Conservation (phyloP, 352 stramenopile species). For the Globisporangium irregulare region DNA sequence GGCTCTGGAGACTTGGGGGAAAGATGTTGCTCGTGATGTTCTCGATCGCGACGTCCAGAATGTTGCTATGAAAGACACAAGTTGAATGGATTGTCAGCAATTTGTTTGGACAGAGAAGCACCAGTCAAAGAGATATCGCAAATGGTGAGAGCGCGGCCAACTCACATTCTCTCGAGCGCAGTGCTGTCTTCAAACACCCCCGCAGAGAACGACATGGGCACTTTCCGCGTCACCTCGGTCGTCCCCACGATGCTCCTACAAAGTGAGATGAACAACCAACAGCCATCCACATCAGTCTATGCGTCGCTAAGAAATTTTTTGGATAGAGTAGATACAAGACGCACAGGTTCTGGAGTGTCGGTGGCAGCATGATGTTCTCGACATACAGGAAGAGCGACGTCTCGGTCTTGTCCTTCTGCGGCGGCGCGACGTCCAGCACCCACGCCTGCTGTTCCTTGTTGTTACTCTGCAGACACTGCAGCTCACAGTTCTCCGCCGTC, state of each 20-base stretch:
- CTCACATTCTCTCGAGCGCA: conserved; percentile 50
- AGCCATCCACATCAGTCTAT: not conserved
- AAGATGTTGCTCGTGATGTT: conserved; percentile 72
- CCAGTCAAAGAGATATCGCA: not conserved
- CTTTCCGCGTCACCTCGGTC: conserved; percentile 45
- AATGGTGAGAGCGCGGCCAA: not conserved
- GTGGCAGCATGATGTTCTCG: conserved; percentile 46
- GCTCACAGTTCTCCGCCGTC: conserved; percentile 41
- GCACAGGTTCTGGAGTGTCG: conserved; percentile 57
- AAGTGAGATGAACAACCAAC: not conserved
- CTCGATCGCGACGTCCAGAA: conserved; percentile 55
- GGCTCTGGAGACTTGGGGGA: conserved; percentile 42
- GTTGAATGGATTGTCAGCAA: not conserved
- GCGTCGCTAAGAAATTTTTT: not conserved
- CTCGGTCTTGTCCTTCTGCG: conserved; percentile 61
- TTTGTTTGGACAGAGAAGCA: not conserved
- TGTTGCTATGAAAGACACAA: conserved; percentile 24
- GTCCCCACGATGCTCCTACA: conserved; percentile 55
- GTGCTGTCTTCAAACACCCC: conserved; percentile 44
- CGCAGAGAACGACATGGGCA: conserved; percentile 55
- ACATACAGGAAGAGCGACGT: conserved; percentile 59
- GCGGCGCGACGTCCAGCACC: conserved; percentile 57
- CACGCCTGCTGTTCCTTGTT: conserved; percentile 34
- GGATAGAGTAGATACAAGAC: conserved; percentile 13
- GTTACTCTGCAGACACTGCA: conserved; percentile 60